Percentiles rank a stretch among this genome's conserved stretches.
Conservation (phyloP, 495 filamentous ascomycete genomes). For the Penicillium turbatum region DNA sequence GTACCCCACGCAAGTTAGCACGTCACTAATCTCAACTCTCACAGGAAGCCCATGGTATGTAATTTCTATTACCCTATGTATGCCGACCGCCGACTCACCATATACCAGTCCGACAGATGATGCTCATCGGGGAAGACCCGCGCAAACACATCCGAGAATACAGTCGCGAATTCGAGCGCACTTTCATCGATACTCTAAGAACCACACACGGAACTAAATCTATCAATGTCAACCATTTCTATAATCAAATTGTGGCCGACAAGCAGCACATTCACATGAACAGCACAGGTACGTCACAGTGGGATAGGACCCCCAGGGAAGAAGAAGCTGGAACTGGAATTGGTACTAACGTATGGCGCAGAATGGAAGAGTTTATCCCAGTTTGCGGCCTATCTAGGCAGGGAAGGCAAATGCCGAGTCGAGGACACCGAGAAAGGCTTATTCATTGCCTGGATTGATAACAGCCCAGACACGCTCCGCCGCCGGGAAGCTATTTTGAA, state of each 20-base stretch:
- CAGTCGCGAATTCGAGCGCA: conserved; percentile 68
- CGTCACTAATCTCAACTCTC: not conserved
- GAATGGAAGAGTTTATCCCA: conserved; percentile 80
- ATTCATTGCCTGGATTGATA: conserved; percentile 86
- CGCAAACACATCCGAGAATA: conserved; percentile 74
- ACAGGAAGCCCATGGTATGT: not conserved
- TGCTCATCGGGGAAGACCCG: conserved; percentile 78
- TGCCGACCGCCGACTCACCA: not conserved
- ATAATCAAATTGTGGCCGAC: conserved; percentile 65
- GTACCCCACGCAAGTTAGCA: not conserved
- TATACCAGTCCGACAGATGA: conserved; percentile 64
- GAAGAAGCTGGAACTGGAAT: not conserved
- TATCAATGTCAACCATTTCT: conserved; percentile 84
- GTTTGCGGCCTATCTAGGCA: conserved; percentile 77
- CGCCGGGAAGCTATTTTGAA: conserved; percentile 73
- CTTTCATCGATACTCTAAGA: conserved; percentile 69
- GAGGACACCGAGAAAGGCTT: conserved; percentile 86
- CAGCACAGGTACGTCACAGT: conserved; percentile 50
- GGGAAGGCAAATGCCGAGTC: conserved; percentile 79
- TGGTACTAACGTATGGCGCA: not conserved
- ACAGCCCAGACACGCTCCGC: conserved; percentile 75
- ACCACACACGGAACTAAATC: conserved; percentile 84
- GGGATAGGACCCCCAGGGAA: not conserved
- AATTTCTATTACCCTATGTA: not conserved
- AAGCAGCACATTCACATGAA: conserved; percentile 89